phyloP scores from a whole-genome alignment of 805 yeast species.

The Grigorovia transvaalensis region DNA sequence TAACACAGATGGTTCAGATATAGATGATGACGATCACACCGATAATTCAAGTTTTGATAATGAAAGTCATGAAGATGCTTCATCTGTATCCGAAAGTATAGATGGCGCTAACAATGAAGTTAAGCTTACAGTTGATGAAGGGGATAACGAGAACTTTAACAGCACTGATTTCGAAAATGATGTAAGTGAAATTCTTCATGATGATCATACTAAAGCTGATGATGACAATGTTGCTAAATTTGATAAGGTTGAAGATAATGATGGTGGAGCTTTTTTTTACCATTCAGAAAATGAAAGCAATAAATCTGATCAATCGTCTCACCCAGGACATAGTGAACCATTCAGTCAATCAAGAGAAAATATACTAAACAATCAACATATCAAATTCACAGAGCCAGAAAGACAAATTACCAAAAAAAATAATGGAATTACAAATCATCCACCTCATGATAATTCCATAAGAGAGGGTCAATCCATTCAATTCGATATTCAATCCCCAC shows the following conservation, averaged over 20 bases:
- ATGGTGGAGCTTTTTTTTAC: background rate
- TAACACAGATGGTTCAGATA: background rate
- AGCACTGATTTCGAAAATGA: too few relatives aligned
- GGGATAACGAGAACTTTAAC: background rate
- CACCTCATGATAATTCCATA: background rate
- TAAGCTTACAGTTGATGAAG: background rate
- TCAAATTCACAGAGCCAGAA: background rate
- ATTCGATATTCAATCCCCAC: slow-evolving; percentile 20
- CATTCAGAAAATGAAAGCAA: too few relatives aligned
- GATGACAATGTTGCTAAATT: background rate
- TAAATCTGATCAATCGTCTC: background rate
- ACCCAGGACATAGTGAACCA: background rate
- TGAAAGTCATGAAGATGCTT: background rate
- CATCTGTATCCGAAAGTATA: background rate
- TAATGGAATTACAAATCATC: background rate
- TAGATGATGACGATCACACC: background rate
- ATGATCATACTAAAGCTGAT: background rate
- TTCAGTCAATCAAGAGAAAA: background rate
- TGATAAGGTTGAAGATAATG: background rate
- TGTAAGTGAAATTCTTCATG: background rate
- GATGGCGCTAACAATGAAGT: background rate
- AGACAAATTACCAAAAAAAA: background rate
- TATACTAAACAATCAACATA: background rate
- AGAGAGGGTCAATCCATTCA: slow-evolving; percentile 20
- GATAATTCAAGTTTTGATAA: background rate